Percentiles rank a stretch among this genome's conserved stretches.
Evolutionary conservation across 1,284 basidiomycete species (phyloP).

Genomic region (Cystobasidium sp.): DNA sequence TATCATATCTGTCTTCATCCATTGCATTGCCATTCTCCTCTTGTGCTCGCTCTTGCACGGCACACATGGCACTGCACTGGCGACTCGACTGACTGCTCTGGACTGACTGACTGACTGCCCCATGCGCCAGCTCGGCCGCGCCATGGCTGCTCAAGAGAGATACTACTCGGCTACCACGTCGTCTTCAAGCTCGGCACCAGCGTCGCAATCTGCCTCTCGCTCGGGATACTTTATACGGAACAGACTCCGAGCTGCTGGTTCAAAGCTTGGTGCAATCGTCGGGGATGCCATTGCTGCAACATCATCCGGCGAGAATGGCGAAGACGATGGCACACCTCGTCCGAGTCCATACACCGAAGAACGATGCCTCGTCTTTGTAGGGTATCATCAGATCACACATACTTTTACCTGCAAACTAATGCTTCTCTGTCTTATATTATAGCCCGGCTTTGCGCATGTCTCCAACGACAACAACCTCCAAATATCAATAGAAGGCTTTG

Average conservation of each 20-base stretch:
- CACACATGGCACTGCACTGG: no score
- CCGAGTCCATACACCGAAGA: slow-evolving; percentile 35
- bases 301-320: background rate
- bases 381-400: background rate
- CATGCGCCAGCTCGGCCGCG: slow-evolving; percentile 9
- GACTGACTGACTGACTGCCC: no score
- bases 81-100: no score
- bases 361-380: slow-evolving; percentile 39
- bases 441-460: slow-evolving; percentile 38
- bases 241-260: slow-evolving; percentile 9
- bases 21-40: no score
- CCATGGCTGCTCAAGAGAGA: background rate
- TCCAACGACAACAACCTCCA: slow-evolving; percentile 21
- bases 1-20: no score
- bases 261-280: slow-evolving; percentile 2
- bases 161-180: no score
- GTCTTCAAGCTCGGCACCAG: background rate
- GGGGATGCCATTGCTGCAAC: slow-evolving; percentile 1
- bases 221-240: slow-evolving; percentile 24
- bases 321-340: background rate
- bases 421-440: background rate
- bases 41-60: no score
- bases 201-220: background rate
- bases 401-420: background rate
- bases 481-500: slow-evolving; percentile 39